These are phyloP conservation scores for Fusarium armeniacum DNA, from an alignment of 2,329 filamentous ascomycete species.

Conservation along the genomic window DNA sequence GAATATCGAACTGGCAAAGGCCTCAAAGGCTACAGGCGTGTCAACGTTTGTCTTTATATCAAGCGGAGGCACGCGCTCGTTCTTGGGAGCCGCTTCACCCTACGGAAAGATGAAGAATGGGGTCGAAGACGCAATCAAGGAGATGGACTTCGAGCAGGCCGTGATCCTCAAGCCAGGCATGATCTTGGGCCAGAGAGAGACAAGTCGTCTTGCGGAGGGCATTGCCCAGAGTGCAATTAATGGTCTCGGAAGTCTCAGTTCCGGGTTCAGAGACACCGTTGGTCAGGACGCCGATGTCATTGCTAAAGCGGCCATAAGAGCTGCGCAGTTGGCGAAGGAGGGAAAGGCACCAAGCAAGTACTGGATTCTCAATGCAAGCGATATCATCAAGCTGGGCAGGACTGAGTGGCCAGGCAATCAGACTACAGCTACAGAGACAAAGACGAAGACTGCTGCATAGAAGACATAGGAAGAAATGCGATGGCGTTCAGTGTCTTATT, in stretches of 20 bases:
- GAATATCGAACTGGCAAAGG: constrained; percentile 82
- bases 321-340: constrained; percentile 69
- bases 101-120: constrained; percentile 84
- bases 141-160: constrained; percentile 80
- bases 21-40: constrained; percentile 79
- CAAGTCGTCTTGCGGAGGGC: constrained; percentile 71
- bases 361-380: constrained; percentile 71
- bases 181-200: constrained; percentile 78
- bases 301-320: constrained; percentile 74
- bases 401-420: constrained; percentile 64
- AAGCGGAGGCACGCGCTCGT: constrained; percentile 62
- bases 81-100: constrained; percentile 61
- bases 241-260: constrained; percentile 67
- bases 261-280: constrained; percentile 72
- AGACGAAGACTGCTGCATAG: constrained; percentile 12
- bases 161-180: constrained; percentile 81
- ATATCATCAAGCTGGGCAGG: constrained; percentile 77
- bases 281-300: constrained; percentile 83
- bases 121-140: constrained; percentile 82
- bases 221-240: constrained; percentile 68
- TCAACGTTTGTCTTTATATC: constrained; percentile 85
- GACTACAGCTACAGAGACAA: constrained; percentile 20
- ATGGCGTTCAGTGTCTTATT: not conserved
- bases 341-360: constrained; percentile 71
- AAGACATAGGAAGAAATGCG: not conserved